Evolutionary conservation across 139 green algal species (phyloP).

Genomic region (Astrephomene gubernaculifera): DNA sequence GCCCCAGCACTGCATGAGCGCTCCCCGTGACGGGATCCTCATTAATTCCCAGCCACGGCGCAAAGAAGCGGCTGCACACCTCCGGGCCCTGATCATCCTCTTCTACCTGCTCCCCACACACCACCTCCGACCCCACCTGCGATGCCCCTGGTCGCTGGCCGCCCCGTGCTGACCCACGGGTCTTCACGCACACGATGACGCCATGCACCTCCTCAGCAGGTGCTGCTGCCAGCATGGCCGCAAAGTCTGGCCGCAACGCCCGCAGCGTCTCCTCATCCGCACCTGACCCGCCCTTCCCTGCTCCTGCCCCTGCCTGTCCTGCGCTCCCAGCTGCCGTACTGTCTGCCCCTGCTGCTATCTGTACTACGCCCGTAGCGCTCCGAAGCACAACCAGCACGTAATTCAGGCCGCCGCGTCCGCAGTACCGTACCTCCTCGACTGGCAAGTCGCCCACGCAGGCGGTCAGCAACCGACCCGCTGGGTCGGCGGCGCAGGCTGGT

Average conservation of each 20-base stretch:
- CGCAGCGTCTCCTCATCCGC: too few relatives aligned
- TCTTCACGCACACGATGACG: constrained; percentile 54
- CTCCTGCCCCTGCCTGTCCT: background rate
- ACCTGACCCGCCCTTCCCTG: too few relatives aligned
- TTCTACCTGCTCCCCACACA: background rate
- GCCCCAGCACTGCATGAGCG: constrained; percentile 75
- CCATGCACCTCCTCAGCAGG: constrained; percentile 25
- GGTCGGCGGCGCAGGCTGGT: background rate
- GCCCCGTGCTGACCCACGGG: background rate
- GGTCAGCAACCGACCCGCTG: background rate
- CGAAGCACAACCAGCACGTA: constrained; percentile 57
- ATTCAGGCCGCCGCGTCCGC: constrained; percentile 37
- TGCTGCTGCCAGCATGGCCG: constrained; percentile 29
- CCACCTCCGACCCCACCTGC: background rate
- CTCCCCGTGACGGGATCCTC: constrained; percentile 91
- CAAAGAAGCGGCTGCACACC: constrained; percentile 85
- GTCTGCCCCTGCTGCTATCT: too few relatives aligned
- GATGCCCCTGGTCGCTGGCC: background rate
- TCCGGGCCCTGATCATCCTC: background rate
- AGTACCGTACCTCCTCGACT: constrained; percentile 25
- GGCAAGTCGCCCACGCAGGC: constrained; percentile 2
- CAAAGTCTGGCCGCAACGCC: constrained; percentile 51
- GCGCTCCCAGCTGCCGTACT: too few relatives aligned
- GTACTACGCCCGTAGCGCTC: too few relatives aligned
- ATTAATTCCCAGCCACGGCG: constrained; percentile 80